Evolutionary conservation across 768 basidiomycete species (phyloP).

Genomic region (Cyclocybe aegerita): DNA sequence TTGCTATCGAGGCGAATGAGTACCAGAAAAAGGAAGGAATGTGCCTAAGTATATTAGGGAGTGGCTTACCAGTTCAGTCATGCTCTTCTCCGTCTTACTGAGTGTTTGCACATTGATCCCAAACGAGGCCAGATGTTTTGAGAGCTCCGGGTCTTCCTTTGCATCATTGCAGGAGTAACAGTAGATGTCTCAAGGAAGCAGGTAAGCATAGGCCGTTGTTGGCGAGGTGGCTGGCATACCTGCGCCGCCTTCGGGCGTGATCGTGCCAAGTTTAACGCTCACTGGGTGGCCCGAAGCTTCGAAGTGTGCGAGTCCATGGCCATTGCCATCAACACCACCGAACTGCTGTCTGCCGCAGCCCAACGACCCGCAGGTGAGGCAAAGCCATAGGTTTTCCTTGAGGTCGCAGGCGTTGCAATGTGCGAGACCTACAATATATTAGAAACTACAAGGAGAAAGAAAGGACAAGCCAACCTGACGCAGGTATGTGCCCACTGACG

Average conservation of each 20-base stretch:
- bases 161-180: constrained; percentile 92
- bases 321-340: constrained; percentile 82
- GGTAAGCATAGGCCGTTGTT: background rate
- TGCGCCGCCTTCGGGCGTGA: constrained; percentile 91
- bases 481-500: constrained; percentile 44
- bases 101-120: constrained; percentile 84
- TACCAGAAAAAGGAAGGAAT: background rate
- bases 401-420: constrained; percentile 84
- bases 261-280: constrained; percentile 93
- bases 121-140: constrained; percentile 72
- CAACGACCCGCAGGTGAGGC: constrained; percentile 85
- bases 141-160: constrained; percentile 72
- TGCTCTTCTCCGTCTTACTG: constrained; percentile 92
- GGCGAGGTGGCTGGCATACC: constrained; percentile 45
- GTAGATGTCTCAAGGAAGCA: constrained; percentile 68
- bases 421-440: constrained; percentile 56
- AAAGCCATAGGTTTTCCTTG: constrained; percentile 93
- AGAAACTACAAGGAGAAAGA: background rate
- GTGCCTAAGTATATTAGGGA: background rate
- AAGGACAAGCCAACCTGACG: constrained; percentile 43
- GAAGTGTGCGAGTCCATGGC: constrained; percentile 85
- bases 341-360: constrained; percentile 88
- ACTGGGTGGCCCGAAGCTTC: constrained; percentile 71
- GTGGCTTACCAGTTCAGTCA: constrained; percentile 83
- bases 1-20: constrained; percentile 53